phyloP scores from a whole-genome alignment of 1,284 basidiomycete species.

The Trametes polyzona region DNA sequence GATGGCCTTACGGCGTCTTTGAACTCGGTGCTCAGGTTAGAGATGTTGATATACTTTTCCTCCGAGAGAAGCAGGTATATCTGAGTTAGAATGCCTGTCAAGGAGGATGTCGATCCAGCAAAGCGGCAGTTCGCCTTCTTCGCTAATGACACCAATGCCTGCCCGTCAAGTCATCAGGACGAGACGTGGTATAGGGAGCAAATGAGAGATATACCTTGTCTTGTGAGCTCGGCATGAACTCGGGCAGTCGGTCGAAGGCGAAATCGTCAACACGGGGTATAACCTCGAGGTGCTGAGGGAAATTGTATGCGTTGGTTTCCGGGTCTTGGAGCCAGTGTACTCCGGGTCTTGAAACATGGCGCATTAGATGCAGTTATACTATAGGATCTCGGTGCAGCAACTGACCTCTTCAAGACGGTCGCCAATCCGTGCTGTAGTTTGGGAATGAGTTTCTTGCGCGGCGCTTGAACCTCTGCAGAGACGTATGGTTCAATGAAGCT shows the following conservation, averaged over 20 bases:
- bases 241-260: conserved; percentile 81
- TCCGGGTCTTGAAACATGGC: conserved; percentile 75
- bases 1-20: conserved; percentile 53
- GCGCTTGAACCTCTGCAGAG: conserved; percentile 36
- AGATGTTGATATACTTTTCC: conserved; percentile 64
- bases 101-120: conserved; percentile 91
- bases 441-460: conserved; percentile 63
- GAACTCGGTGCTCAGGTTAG: conserved; percentile 63
- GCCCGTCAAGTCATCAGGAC: background rate
- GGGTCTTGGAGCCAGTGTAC: conserved; percentile 92
- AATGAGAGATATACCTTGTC: conserved; percentile 59
- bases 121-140: conserved; percentile 64
- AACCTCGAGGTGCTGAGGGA: conserved; percentile 67
- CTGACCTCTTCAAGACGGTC: conserved; percentile 83
- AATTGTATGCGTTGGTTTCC: conserved; percentile 88
- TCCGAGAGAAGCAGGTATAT: conserved; percentile 85
- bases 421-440: conserved; percentile 79
- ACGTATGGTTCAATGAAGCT: no score
- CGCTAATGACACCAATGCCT: conserved; percentile 74
- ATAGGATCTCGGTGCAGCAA: no score
- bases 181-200: no score
- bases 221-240: conserved; percentile 82
- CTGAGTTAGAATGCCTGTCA: conserved; percentile 84
- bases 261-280: conserved; percentile 88
- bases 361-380: no score